Percentiles rank a stretch among this genome's conserved stretches.
phyloP scores from a whole-genome alignment of 2,329 filamentous ascomycete species.

The Fusarium heterosporum region DNA sequence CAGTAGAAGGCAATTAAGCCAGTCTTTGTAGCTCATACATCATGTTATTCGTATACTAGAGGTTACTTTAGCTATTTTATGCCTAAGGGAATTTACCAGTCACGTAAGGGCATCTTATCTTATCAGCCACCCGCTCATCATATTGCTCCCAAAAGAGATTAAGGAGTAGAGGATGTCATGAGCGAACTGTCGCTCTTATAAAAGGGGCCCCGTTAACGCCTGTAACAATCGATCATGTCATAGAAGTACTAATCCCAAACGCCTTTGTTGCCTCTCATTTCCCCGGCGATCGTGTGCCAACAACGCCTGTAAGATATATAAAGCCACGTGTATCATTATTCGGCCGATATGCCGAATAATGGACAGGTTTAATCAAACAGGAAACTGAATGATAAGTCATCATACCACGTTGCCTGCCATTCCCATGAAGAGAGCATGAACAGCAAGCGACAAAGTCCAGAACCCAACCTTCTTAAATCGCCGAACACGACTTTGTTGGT shows the following conservation, averaged over 20 bases:
- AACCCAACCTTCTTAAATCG: slow-evolving; percentile 95
- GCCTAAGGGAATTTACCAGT: slow-evolving; percentile 27
- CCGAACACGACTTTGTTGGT: slow-evolving; percentile 86
- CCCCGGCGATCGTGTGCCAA: slow-evolving; percentile 14
- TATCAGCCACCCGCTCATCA: slow-evolving; percentile 22
- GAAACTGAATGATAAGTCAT: slow-evolving; percentile 6
- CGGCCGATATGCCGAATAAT: slow-evolving; percentile 6
- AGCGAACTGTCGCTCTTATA: slow-evolving; percentile 16
- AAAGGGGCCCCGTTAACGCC: slow-evolving; percentile 22
- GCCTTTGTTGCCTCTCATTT: slow-evolving; percentile 36
- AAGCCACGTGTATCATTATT: slow-evolving; percentile 20
- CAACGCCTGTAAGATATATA: slow-evolving; percentile 28
- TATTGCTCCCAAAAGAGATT: slow-evolving; percentile 16
- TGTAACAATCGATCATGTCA: slow-evolving; percentile 9
- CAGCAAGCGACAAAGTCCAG: slow-evolving; percentile 92
- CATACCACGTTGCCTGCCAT: slow-evolving; percentile 84
- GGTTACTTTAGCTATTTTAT: slow-evolving; percentile 13
- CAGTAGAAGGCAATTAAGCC: neutral
- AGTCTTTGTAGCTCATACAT: slow-evolving; percentile 21
- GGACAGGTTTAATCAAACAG: slow-evolving; percentile 14
- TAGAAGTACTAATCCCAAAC: slow-evolving; percentile 30
- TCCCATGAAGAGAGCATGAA: slow-evolving; percentile 94
- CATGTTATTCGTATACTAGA: slow-evolving; percentile 27
- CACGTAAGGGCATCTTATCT: slow-evolving; percentile 43
- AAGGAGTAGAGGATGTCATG: slow-evolving; percentile 22